Percentiles rank a stretch among this genome's conserved stretches.
These are phyloP conservation scores for Corrigiola litoralis DNA, from an alignment of 179 eudicot species.

Conservation along the genomic window DNA sequence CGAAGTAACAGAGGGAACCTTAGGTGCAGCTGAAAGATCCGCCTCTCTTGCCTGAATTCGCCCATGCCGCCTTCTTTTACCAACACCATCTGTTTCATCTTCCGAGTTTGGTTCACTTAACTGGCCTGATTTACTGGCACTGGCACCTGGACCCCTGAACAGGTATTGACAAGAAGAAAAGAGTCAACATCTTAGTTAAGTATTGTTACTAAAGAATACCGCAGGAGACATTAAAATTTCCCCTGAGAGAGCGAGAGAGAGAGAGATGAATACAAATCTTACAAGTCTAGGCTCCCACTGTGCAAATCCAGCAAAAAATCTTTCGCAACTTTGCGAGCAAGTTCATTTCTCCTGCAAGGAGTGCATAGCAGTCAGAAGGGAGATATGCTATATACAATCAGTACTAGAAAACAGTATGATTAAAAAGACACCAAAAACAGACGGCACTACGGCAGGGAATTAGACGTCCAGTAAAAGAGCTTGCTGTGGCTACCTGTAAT, in stretches of 20 bases:
- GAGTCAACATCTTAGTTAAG: not conserved
- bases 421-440: not conserved
- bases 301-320: slow-evolving; percentile 89
- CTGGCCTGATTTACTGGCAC: slow-evolving; percentile 63
- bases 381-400: not conserved
- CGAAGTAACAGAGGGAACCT: slow-evolving; percentile 75
- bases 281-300: slow-evolving; percentile 82
- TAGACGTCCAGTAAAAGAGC: not conserved
- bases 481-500: not conserved
- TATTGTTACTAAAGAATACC: no score
- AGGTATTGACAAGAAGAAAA: slow-evolving; percentile 1
- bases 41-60: slow-evolving; percentile 49
- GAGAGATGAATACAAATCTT: slow-evolving; percentile 20
- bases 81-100: slow-evolving; percentile 66
- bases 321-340: slow-evolving; percentile 73
- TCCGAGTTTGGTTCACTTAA: slow-evolving; percentile 71
- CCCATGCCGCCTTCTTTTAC: slow-evolving; percentile 74
- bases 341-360: slow-evolving; percentile 77
- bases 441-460: not conserved
- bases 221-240: not conserved
- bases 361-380: not conserved
- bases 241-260: not conserved
- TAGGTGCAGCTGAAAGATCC: slow-evolving; percentile 78
- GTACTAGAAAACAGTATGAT: not conserved
- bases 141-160: slow-evolving; percentile 75